Evolutionary conservation across 495 filamentous ascomycete species (phyloP).

Genomic region (Lindgomyces ingoldianus): DNA sequence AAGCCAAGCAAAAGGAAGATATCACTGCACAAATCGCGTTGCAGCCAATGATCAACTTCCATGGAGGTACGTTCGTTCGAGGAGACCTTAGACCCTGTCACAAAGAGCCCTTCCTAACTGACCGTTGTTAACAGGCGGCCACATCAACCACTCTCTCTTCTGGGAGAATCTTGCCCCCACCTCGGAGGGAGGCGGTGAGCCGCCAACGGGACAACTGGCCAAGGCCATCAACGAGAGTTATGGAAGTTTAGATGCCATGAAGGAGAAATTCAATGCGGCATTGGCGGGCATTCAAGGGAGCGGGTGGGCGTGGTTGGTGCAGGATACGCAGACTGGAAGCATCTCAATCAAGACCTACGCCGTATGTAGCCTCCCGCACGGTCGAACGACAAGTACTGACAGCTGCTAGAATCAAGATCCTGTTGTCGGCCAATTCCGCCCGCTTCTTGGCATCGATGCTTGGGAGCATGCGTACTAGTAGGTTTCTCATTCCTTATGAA

Average conservation of each 20-base stretch:
- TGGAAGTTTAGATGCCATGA: conserved; percentile 70
- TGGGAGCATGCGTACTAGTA: conserved; percentile 91
- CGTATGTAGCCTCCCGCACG: too few relatives aligned
- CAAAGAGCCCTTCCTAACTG: background rate
- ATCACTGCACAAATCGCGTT: conserved; percentile 72
- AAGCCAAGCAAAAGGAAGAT: conserved; percentile 60
- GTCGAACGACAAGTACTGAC: too few relatives aligned
- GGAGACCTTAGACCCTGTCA: background rate
- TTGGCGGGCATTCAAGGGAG: conserved; percentile 89
- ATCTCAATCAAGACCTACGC: conserved; percentile 77
- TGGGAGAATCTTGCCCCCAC: conserved; percentile 90
- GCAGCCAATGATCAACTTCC: conserved; percentile 90
- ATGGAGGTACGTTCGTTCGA: conserved; percentile 69
- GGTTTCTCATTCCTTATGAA: conserved; percentile 34
- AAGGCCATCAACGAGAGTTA: conserved; percentile 77
- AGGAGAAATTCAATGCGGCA: conserved; percentile 74
- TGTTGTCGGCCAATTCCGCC: conserved; percentile 80
- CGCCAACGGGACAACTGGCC: conserved; percentile 63
- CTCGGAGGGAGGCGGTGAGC: conserved; percentile 71
- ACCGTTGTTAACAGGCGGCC: conserved; percentile 51
- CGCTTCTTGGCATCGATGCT: conserved; percentile 91
- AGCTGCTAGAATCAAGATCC: conserved; percentile 99
- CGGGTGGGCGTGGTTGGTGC: conserved; percentile 93
- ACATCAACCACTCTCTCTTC: conserved; percentile 90
- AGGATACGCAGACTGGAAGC: conserved; percentile 74